Evolutionary conservation across 768 basidiomycete genomes (phyloP).

Genomic region (Russula dissimulans): DNA sequence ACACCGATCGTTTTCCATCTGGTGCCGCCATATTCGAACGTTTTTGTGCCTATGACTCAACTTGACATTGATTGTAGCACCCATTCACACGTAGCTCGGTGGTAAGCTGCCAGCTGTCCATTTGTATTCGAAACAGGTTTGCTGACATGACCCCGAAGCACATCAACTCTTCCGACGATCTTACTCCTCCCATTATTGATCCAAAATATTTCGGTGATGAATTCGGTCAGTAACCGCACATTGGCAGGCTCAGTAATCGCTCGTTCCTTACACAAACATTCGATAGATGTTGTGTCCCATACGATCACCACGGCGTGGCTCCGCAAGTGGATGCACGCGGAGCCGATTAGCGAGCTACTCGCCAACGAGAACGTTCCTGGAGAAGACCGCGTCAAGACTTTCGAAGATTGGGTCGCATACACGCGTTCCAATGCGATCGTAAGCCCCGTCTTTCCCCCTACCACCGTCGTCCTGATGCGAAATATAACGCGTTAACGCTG

Average conservation of each 20-base stretch:
- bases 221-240: slow-evolving; percentile 7
- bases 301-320: slow-evolving; percentile 22
- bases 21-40: background rate
- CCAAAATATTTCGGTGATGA: slow-evolving; percentile 31
- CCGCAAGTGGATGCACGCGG: slow-evolving; percentile 18
- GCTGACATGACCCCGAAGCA: slow-evolving; percentile 13
- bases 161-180: slow-evolving; percentile 28
- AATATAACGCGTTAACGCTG: background rate
- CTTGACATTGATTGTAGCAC: background rate
- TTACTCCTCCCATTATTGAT: slow-evolving; percentile 32
- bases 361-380: slow-evolving; percentile 12
- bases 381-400: slow-evolving; percentile 4
- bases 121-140: background rate
- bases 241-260: background rate
- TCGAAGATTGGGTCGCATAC: slow-evolving; percentile 16
- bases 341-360: slow-evolving; percentile 11
- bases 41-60: background rate
- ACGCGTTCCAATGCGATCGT: slow-evolving; percentile 14
- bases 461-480: background rate
- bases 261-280: background rate
- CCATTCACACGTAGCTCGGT: slow-evolving; percentile 15
- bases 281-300: slow-evolving; percentile 26
- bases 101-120: background rate
- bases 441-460: background rate
- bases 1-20: slow-evolving; percentile 19